These are phyloP conservation scores for Phytopythium boreale DNA, from an alignment of 352 stramenopile genomes.

Conservation along the genomic window DNA sequence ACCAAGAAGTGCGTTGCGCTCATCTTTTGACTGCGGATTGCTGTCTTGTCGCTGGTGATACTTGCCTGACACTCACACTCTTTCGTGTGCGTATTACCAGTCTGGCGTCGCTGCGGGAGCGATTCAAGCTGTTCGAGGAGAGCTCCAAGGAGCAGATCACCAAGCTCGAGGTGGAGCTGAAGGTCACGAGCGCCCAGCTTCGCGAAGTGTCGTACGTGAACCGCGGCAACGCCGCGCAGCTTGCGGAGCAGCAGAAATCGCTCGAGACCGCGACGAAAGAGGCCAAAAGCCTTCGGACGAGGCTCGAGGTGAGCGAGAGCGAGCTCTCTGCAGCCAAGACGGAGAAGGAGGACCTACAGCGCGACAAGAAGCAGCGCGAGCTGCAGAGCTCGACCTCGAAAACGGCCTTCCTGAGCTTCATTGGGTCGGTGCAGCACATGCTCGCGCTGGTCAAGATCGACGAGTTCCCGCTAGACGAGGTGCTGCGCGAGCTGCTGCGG, in stretches of 20 bases:
- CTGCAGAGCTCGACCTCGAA: conserved; percentile 53
- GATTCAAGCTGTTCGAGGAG: conserved; percentile 77
- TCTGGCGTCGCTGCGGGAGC: conserved; percentile 55
- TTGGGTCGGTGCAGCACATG: conserved; percentile 64
- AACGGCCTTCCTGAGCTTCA: conserved; percentile 44
- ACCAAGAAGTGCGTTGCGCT: conserved; percentile 51
- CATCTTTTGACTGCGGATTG: neutral
- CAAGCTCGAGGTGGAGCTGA: conserved; percentile 80
- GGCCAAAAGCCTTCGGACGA: conserved; percentile 27
- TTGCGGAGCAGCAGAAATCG: conserved; percentile 56
- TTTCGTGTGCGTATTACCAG: conserved; percentile 16
- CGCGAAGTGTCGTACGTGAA: conserved; percentile 76
- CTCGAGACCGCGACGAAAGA: conserved; percentile 52
- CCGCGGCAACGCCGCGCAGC: conserved; percentile 61
- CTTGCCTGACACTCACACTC: neutral
- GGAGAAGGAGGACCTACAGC: conserved; percentile 62
- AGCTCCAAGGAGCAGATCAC: conserved; percentile 76
- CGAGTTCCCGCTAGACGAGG: conserved; percentile 78
- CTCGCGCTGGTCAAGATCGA: conserved; percentile 69
- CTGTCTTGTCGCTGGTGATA: neutral
- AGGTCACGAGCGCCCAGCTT: conserved; percentile 62
- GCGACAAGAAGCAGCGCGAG: conserved; percentile 51
- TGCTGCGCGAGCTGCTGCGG: conserved; percentile 60
- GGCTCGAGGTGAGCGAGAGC: conserved; percentile 37
- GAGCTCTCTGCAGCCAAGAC: conserved; percentile 34